Evolutionary conservation across 306 rosid species (phyloP).

Genomic region (barrel medic (Medicago truncatula)): MtrunA17r5.0-ANR NC_053048.1:54169001-54169500

Average conservation of each 20-base stretch:
- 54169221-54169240: not conserved
- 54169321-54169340: slow-evolving; percentile 91
- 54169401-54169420: slow-evolving; percentile 77
- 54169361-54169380: slow-evolving; percentile 98
- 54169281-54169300: slow-evolving; percentile 31
- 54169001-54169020: slow-evolving; percentile 88
- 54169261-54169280: slow-evolving; percentile 32
- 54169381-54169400: slow-evolving; percentile 98
- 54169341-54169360: slow-evolving; percentile 99
- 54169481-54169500: slow-evolving; percentile 85
- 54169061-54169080: slow-evolving; percentile 2
- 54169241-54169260: slow-evolving; percentile 25
- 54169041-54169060: not conserved
- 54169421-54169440: slow-evolving; percentile 32
- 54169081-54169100: slow-evolving; percentile 76
- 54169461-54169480: slow-evolving; percentile 9
- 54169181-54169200: slow-evolving; percentile 89
- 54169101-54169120: slow-evolving; percentile 95
- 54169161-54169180: slow-evolving; percentile 91
- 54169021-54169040: not conserved
- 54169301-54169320: slow-evolving; percentile 81
- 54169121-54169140: slow-evolving; percentile 99
- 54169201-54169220: slow-evolving; percentile 28
- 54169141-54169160: slow-evolving; percentile 92
- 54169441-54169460: slow-evolving; percentile 26